Conservation (phyloP, 2,329 filamentous ascomycete species). For the Phyllosticta paracitricarpa region DNA sequence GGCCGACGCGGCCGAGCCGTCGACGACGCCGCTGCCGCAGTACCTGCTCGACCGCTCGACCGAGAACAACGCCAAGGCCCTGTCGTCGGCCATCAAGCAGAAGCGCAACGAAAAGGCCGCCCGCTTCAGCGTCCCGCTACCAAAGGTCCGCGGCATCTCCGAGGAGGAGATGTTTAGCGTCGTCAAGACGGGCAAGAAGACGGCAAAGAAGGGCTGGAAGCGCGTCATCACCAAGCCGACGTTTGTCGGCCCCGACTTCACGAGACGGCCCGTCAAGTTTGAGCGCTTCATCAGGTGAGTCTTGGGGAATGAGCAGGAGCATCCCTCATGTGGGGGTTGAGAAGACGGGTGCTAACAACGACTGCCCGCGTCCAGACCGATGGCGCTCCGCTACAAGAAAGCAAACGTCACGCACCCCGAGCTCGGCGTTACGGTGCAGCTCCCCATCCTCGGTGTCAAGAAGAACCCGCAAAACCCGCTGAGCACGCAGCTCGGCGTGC, state of each 20-base stretch:
- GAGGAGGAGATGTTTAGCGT: constrained; percentile 99
- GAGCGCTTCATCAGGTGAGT: constrained; percentile 53
- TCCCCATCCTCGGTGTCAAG: constrained; percentile 56
- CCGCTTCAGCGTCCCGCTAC: constrained; percentile 82
- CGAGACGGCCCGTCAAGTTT: constrained; percentile 72
- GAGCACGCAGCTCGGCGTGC: constrained; percentile 84
- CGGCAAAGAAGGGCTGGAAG: constrained; percentile 72
- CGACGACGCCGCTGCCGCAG: constrained; percentile 71
- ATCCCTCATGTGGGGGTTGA: neutral
- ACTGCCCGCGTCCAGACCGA: constrained; percentile 1
- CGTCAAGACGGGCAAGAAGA: constrained; percentile 92
- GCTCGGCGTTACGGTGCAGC: constrained; percentile 75
- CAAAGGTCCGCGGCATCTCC: constrained; percentile 85
- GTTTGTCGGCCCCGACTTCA: constrained; percentile 88
- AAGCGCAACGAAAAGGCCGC: constrained; percentile 84
- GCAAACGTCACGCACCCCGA: constrained; percentile 59
- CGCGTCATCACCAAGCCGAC: constrained; percentile 65
- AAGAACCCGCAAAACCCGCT: constrained; percentile 65
- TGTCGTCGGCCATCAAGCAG: constrained; percentile 85
- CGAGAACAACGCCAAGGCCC: constrained; percentile 59
- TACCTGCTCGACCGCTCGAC: constrained; percentile 85
- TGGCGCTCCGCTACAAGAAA: constrained; percentile 58
- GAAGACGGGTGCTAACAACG: neutral
- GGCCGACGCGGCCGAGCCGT: constrained; percentile 64
- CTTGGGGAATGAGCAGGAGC: constrained; percentile 30